Percentiles rank a stretch among this genome's conserved stretches.
phyloP scores from a whole-genome alignment of 805 yeast genomes.

The Candida ficus region DNA sequence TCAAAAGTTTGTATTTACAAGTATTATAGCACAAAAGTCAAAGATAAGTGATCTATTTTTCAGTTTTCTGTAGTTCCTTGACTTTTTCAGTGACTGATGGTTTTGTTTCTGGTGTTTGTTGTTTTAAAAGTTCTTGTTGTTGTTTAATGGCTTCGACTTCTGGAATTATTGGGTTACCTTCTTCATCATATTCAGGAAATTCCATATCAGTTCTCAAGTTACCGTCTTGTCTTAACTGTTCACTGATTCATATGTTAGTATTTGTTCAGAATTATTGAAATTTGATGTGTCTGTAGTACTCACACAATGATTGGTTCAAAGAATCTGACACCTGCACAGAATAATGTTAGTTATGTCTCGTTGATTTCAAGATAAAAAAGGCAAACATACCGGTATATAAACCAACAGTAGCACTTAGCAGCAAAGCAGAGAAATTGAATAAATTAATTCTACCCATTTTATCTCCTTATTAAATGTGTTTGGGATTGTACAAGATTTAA shows the following conservation, averaged over 20 bases:
- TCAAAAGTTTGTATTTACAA: neutral
- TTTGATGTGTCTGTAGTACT: slow-evolving; percentile 25
- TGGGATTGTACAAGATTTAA: too few relatives aligned
- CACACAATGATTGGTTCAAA: slow-evolving; percentile 71
- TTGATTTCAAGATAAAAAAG: neutral
- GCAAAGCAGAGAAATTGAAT: slow-evolving; percentile 23
- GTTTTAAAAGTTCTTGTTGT: neutral
- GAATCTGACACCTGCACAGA: slow-evolving; percentile 47
- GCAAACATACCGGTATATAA: slow-evolving; percentile 35
- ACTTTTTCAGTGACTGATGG: slow-evolving; percentile 2
- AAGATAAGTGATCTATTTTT: neutral
- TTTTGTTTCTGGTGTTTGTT: too few relatives aligned
- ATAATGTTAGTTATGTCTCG: neutral
- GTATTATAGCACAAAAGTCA: neutral
- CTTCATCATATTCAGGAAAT: slow-evolving; percentile 47
- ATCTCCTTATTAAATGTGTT: neutral
- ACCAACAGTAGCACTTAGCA: slow-evolving; percentile 31
- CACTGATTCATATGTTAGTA: slow-evolving; percentile 32
- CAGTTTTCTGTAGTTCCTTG: neutral
- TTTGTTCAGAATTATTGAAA: too few relatives aligned
- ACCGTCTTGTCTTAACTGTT: slow-evolving; percentile 61
- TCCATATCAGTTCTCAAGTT: slow-evolving; percentile 54
- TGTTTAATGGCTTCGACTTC: slow-evolving; percentile 13
- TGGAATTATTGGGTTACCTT: slow-evolving; percentile 32
- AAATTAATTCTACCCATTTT: slow-evolving; percentile 24